Evolutionary conservation across 257 asterid genomes (phyloP).

Genomic region (Fraxinus excelsior): DNA sequence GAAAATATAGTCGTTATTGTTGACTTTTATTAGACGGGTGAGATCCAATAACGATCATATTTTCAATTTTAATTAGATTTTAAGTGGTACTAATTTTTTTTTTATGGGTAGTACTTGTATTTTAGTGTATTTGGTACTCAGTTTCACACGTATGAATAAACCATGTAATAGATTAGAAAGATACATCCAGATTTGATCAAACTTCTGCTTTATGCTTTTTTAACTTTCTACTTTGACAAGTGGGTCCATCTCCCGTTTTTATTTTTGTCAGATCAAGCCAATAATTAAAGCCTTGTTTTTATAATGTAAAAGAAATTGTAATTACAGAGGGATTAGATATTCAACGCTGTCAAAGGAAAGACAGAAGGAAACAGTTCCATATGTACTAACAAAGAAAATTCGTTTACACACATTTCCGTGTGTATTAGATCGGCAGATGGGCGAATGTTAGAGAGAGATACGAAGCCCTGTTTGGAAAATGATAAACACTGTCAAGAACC

Average conservation of each 20-base stretch:
- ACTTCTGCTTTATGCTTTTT: not conserved
- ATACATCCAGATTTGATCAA: not conserved
- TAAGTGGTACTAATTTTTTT: too few species aligned
- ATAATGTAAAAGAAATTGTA: not conserved
- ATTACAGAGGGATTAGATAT: conserved; percentile 6
- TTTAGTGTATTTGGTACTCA: too few species aligned
- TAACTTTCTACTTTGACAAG: conserved; percentile 21
- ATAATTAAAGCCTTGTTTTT: not conserved
- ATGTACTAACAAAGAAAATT: not conserved
- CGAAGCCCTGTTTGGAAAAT: conserved; percentile 20
- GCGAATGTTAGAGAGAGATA: conserved; percentile 21
- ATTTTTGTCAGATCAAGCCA: not conserved
- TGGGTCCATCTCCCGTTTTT: not conserved
- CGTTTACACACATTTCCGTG: not conserved
- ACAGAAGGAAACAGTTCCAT: conserved; percentile 7
- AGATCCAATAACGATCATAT: too few species aligned
- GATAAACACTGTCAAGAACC: conserved; percentile 27
- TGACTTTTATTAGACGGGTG: too few species aligned
- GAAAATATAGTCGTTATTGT: too few species aligned
- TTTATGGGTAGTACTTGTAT: too few species aligned
- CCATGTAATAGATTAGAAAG: not conserved
- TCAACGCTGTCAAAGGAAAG: conserved; percentile 4
- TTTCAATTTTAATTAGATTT: too few species aligned
- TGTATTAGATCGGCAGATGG: not conserved
- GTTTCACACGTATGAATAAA: too few species aligned